These are phyloP conservation scores for Galium porrigens DNA, from an alignment of 305 asterid species.

Conservation along the genomic window DNA sequence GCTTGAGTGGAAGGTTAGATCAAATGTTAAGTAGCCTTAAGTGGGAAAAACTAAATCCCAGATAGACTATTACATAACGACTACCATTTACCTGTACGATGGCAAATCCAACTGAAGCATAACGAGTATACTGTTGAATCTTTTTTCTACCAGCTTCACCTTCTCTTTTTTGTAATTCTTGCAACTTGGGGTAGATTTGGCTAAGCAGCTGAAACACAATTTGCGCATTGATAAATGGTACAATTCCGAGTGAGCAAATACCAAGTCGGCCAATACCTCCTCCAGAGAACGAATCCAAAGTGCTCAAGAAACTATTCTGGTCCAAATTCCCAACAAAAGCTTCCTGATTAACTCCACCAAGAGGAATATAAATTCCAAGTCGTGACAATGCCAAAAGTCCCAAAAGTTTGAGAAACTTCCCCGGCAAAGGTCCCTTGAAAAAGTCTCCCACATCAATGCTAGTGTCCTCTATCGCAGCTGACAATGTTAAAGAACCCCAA, in stretches of 20 bases:
- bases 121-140: conserved; percentile 87
- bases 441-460: conserved; percentile 85
- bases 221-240: conserved; percentile 92
- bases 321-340: conserved; percentile 85
- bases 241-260: conserved; percentile 84
- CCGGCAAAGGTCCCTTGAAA: conserved; percentile 92
- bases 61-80: conserved; percentile 6
- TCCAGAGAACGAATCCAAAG: conserved; percentile 89
- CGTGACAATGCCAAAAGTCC: conserved; percentile 80
- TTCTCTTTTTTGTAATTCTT: conserved; percentile 85
- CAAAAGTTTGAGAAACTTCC: conserved; percentile 82
- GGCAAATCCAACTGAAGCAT: conserved; percentile 96
- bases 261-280: conserved; percentile 98
- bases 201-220: conserved; percentile 92
- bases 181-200: conserved; percentile 82
- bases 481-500: conserved; percentile 42
- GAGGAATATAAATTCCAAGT: conserved; percentile 82
- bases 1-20: not conserved
- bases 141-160: conserved; percentile 97
- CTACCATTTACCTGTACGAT: conserved; percentile 55
- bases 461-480: conserved; percentile 97
- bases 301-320: conserved; percentile 73
- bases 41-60: not conserved
- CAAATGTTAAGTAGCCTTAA: not conserved
- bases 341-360: conserved; percentile 84